These are phyloP conservation scores for Mycena galopus DNA, from an alignment of 768 basidiomycete species.

Conservation along the genomic window DNA sequence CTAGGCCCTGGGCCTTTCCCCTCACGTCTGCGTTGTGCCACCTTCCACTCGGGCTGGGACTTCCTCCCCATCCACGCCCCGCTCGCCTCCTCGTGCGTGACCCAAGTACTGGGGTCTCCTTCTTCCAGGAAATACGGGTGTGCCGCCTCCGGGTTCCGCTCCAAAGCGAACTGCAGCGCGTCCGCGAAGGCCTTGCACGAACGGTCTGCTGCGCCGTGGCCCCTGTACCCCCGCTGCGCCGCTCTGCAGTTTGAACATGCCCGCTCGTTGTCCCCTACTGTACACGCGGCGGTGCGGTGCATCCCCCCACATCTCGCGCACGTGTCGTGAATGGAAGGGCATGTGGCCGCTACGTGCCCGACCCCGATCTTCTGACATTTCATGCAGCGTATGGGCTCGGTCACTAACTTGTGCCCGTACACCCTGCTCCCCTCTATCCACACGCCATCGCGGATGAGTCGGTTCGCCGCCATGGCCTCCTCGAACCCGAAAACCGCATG, in stretches of 20 bases:
- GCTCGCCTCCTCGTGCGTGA: not conserved
- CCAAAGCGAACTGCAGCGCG: conserved; percentile 21
- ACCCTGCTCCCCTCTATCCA: conserved; percentile 35
- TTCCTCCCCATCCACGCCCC: not conserved
- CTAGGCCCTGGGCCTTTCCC: too few relatives aligned
- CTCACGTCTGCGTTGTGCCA: too few relatives aligned
- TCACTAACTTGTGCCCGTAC: conserved; percentile 24
- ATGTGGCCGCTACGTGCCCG: conserved; percentile 36
- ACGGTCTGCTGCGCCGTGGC: conserved; percentile 46
- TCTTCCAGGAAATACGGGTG: not conserved
- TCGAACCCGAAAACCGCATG: conserved; percentile 30
- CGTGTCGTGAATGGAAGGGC: conserved; percentile 10
- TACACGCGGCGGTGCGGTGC: conserved; percentile 40
- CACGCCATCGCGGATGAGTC: conserved; percentile 17
- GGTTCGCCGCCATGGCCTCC: conserved; percentile 30
- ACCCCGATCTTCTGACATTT: conserved; percentile 31
- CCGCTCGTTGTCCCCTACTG: not conserved
- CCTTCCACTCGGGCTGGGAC: not conserved
- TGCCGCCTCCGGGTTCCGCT: not conserved
- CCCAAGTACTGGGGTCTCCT: not conserved
- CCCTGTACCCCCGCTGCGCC: not conserved
- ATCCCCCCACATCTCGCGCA: conserved; percentile 36
- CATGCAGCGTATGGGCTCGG: conserved; percentile 34
- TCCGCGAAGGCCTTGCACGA: conserved; percentile 37
- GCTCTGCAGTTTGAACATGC: conserved; percentile 44